phyloP scores from a whole-genome alignment of 805 yeast genomes.

The Kodamaea neixiangensis region DNA sequence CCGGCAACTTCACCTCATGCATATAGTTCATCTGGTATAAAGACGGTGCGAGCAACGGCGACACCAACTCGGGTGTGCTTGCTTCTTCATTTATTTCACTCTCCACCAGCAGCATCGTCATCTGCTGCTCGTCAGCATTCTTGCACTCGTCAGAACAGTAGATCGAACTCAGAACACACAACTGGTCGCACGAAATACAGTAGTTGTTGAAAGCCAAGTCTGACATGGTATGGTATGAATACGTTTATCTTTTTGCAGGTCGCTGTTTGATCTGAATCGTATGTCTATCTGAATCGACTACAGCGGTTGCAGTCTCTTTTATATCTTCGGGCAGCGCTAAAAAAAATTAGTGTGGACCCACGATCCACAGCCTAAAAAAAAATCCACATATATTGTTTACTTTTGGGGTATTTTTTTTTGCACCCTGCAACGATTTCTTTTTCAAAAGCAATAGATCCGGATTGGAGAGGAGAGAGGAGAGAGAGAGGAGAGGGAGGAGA shows the following conservation, averaged over 20 bases:
- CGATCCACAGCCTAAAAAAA: slow-evolving; percentile 1
- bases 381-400: neutral
- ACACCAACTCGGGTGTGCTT: slow-evolving; percentile 23
- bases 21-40: slow-evolving; percentile 24
- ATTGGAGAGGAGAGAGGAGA: neutral
- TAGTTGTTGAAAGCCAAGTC: slow-evolving; percentile 43
- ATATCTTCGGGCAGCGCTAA: neutral
- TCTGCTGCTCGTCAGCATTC: slow-evolving; percentile 30
- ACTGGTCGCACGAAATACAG: slow-evolving; percentile 39
- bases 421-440: slow-evolving; percentile 4
- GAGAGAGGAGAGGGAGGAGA: neutral
- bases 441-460: neutral
- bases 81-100: slow-evolving; percentile 13
- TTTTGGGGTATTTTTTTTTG: neutral
- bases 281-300: neutral
- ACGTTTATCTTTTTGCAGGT: neutral
- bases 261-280: neutral
- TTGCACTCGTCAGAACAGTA: slow-evolving; percentile 36
- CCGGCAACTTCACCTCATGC: slow-evolving; percentile 22
- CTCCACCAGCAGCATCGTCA: slow-evolving; percentile 13
- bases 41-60: slow-evolving; percentile 42
- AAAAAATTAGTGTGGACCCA: neutral
- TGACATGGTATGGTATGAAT: slow-evolving; percentile 10
- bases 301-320: slow-evolving; percentile 5
- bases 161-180: slow-evolving; percentile 21